Percentiles rank a stretch among this genome's conserved stretches.
Conservation (phyloP, 176 grass and related monocot genomes). For the Musa acuminata region DNA sequence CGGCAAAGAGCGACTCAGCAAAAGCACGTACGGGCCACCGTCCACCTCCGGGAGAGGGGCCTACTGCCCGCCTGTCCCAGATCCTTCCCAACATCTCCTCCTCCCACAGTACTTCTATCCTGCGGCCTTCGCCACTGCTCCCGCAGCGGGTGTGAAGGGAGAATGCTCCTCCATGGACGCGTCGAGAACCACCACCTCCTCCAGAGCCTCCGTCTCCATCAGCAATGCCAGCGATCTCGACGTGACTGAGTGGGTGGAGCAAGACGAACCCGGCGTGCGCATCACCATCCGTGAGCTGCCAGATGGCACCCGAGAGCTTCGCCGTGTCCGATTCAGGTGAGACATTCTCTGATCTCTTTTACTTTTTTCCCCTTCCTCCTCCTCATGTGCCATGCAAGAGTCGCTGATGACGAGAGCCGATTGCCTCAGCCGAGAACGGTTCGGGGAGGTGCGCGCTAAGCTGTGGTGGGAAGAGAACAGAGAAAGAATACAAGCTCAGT, state of each 20-base stretch:
- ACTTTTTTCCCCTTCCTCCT: background rate
- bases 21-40: background rate
- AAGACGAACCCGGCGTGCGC: slow-evolving; percentile 67
- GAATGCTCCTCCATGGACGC: slow-evolving; percentile 21
- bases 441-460: slow-evolving; percentile 64
- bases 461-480: slow-evolving; percentile 88
- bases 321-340: slow-evolving; percentile 75
- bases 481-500: slow-evolving; percentile 67
- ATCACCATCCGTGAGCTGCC: slow-evolving; percentile 66
- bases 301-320: slow-evolving; percentile 61
- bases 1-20: background rate
- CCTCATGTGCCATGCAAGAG: background rate
- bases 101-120: slow-evolving; percentile 18
- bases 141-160: background rate
- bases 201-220: slow-evolving; percentile 38
- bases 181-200: slow-evolving; percentile 39
- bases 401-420: background rate
- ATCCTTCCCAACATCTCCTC: slow-evolving; percentile 47
- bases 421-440: slow-evolving; percentile 56
- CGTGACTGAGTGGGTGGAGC: slow-evolving; percentile 52
- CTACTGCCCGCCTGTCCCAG: slow-evolving; percentile 34
- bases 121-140: background rate
- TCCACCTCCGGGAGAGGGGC: background rate
- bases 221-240: slow-evolving; percentile 76
- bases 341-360: background rate